phyloP scores from a whole-genome alignment of 108 stramenopile species.

The Skeletonema menzelii region DNA sequence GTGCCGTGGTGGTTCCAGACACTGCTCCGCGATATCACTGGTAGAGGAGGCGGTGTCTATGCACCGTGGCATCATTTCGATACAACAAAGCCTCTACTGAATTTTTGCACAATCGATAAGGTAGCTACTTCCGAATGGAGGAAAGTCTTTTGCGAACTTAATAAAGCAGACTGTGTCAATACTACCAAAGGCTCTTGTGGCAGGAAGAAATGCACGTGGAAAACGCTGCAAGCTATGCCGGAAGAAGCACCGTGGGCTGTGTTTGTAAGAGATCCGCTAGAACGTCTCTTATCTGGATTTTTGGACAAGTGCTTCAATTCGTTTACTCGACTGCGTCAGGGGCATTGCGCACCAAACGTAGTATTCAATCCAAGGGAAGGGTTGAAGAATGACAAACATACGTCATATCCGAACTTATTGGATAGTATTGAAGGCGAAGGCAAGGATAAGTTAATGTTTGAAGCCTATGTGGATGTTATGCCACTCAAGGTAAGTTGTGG shows the following conservation, averaged over 20 bases:
- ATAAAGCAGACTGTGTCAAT: slow-evolving; percentile 24
- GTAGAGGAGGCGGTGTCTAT: background rate
- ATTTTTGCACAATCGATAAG: slow-evolving; percentile 56
- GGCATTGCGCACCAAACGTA: slow-evolving; percentile 38
- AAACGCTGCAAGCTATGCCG: slow-evolving; percentile 14
- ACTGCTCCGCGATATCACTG: slow-evolving; percentile 39
- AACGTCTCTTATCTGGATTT: slow-evolving; percentile 55
- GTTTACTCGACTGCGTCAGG: background rate
- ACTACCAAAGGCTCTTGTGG: slow-evolving; percentile 9
- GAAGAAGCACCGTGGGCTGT: slow-evolving; percentile 43
- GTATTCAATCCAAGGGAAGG: slow-evolving; percentile 21
- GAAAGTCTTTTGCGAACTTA: slow-evolving; percentile 22
- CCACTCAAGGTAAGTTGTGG: slow-evolving; percentile 41
- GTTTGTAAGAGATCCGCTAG: slow-evolving; percentile 66
- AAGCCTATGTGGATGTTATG: slow-evolving; percentile 52
- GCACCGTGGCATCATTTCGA: slow-evolving; percentile 50
- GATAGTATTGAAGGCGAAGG: slow-evolving; percentile 16
- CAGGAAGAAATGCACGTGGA: slow-evolving; percentile 19
- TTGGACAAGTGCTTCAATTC: slow-evolving; percentile 53
- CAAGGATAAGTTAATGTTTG: slow-evolving; percentile 42
- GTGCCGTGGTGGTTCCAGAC: slow-evolving; percentile 64
- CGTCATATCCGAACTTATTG: slow-evolving; percentile 4
- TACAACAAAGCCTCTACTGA: slow-evolving; percentile 38
- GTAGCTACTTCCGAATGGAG: slow-evolving; percentile 46
- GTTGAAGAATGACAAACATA: background rate